Evolutionary conservation across 768 basidiomycete genomes (phyloP).

Genomic region (Boletus rubropictus): DNA sequence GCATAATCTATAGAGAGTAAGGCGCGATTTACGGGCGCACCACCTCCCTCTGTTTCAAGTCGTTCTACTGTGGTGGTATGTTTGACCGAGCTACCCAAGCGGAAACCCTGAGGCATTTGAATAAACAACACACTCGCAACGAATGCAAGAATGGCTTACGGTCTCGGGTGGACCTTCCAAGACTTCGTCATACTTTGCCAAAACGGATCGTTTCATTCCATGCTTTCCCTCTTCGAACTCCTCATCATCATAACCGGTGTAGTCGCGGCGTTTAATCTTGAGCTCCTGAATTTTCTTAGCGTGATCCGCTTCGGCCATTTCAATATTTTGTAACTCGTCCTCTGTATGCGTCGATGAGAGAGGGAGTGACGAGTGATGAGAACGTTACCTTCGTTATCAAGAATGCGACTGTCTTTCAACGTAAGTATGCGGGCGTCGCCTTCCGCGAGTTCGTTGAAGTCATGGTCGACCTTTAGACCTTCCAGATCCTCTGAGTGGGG

Average conservation of each 20-base stretch:
- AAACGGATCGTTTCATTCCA: slow-evolving; percentile 75
- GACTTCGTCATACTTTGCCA: slow-evolving; percentile 93
- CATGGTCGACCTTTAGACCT: slow-evolving; percentile 95
- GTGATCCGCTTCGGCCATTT: slow-evolving; percentile 85
- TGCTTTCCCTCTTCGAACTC: slow-evolving; percentile 74
- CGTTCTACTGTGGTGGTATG: slow-evolving; percentile 31
- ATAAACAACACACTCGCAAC: not conserved
- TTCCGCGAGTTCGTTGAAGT: slow-evolving; percentile 86
- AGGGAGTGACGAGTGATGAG: not conserved
- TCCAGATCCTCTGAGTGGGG: slow-evolving; percentile 67
- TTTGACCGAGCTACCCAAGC: slow-evolving; percentile 63
- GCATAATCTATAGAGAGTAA: slow-evolving; percentile 83
- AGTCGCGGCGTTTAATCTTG: slow-evolving; percentile 84
- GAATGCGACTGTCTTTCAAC: slow-evolving; percentile 90
- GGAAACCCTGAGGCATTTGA: slow-evolving; percentile 61
- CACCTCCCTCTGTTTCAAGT: slow-evolving; percentile 44
- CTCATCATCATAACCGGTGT: slow-evolving; percentile 95
- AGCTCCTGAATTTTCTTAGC: slow-evolving; percentile 73
- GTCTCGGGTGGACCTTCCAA: slow-evolving; percentile 68
- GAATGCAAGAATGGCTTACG: slow-evolving; percentile 36
- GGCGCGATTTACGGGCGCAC: slow-evolving; percentile 68
- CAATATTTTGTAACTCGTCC: slow-evolving; percentile 95
- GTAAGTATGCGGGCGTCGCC: slow-evolving; percentile 95
- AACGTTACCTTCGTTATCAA: slow-evolving; percentile 82
- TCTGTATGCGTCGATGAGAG: slow-evolving; percentile 42